Evolutionary conservation across 768 basidiomycete species (phyloP).

Genomic region (Hortiboletus campestris): DNA sequence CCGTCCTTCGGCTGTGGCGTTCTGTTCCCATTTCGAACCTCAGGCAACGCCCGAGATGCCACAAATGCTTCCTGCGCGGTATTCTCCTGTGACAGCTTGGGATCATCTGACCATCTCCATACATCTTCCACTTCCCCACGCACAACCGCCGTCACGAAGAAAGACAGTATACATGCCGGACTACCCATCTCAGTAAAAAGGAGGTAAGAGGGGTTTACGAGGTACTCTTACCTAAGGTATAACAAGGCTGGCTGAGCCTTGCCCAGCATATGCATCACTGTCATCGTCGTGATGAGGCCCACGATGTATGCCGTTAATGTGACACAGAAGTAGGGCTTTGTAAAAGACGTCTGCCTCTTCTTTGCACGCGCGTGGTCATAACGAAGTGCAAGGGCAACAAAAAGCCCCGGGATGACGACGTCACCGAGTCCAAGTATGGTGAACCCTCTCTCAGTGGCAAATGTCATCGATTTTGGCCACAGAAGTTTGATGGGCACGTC

Average conservation of each 20-base stretch:
- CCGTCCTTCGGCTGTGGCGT: conserved; percentile 15
- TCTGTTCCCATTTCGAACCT: conserved; percentile 16
- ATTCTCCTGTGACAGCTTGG: conserved; percentile 27
- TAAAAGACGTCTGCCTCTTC: conserved; percentile 38
- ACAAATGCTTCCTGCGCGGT: conserved; percentile 8
- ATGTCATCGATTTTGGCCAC: conserved; percentile 67
- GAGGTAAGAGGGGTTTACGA: background rate
- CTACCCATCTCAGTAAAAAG: conserved; percentile 32
- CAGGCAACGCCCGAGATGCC: conserved; percentile 12
- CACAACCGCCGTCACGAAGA: conserved; percentile 53
- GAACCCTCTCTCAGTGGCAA: conserved; percentile 55
- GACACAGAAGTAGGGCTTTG: conserved; percentile 75
- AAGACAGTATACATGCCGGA: conserved; percentile 75
- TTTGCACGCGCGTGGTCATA: conserved; percentile 64
- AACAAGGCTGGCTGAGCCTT: conserved; percentile 89
- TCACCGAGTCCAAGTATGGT: conserved; percentile 94
- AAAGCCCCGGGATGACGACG: conserved; percentile 64
- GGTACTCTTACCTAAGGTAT: conserved; percentile 72
- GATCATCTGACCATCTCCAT: conserved; percentile 71
- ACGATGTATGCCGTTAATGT: conserved; percentile 67
- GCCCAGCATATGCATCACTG: conserved; percentile 75
- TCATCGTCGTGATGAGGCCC: conserved; percentile 76
- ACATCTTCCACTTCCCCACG: conserved; percentile 70
- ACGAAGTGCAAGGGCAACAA: conserved; percentile 83
- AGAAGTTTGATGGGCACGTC: conserved; percentile 94